Evolutionary conservation across 352 stramenopile species (phyloP).

Genomic region (Phytophthora vignae): DNA sequence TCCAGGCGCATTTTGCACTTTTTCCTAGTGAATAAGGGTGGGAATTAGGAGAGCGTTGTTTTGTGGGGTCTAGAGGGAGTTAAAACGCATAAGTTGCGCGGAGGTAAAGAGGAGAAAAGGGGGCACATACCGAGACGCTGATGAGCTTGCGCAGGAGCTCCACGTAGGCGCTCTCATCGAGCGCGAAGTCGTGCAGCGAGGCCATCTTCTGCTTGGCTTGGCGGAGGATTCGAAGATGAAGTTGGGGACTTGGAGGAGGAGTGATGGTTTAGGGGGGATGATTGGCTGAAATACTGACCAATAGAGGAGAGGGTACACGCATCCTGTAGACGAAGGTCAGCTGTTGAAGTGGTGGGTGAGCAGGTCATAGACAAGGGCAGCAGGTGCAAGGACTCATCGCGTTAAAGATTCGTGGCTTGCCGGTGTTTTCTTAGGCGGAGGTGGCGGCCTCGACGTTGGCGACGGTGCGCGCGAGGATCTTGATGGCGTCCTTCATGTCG

Average conservation of each 20-base stretch:
- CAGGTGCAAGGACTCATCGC: neutral
- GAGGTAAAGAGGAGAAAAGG: neutral
- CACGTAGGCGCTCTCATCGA: slow-evolving; percentile 74
- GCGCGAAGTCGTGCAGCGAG: slow-evolving; percentile 40
- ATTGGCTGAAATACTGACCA: neutral
- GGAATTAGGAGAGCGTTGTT: neutral
- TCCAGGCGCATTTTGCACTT: slow-evolving; percentile 57
- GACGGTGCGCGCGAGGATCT: slow-evolving; percentile 87
- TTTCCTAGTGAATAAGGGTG: slow-evolving; percentile 30
- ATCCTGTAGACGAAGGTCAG: slow-evolving; percentile 26
- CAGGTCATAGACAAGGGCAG: neutral
- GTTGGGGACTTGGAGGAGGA: neutral
- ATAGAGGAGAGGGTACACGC: slow-evolving; percentile 7
- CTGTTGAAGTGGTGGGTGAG: neutral
- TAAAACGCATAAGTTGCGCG: neutral
- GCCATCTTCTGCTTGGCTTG: slow-evolving; percentile 7
- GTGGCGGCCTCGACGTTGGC: slow-evolving; percentile 64
- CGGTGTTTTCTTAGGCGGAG: slow-evolving; percentile 6
- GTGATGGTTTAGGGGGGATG: neutral
- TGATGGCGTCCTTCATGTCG: slow-evolving; percentile 88
- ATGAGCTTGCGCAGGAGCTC: slow-evolving; percentile 83
- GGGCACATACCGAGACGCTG: slow-evolving; percentile 44
- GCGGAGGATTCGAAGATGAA: slow-evolving; percentile 4
- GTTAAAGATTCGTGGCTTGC: slow-evolving; percentile 12
- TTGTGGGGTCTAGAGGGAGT: neutral